Evolutionary conservation across 768 basidiomycete species (phyloP).

Genomic region (Rhodocollybia butyracea): DNA sequence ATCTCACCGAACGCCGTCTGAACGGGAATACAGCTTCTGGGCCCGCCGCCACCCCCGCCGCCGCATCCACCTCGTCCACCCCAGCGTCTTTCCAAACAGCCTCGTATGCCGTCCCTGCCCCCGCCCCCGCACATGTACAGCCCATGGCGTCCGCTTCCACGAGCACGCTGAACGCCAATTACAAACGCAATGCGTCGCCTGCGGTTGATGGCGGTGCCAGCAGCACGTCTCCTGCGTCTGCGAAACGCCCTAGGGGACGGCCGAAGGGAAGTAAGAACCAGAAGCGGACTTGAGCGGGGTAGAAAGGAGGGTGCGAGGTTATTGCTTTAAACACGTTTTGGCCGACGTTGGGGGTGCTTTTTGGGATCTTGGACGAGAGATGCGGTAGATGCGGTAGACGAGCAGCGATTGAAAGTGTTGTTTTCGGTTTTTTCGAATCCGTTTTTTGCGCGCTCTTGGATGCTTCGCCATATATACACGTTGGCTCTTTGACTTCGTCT

Average conservation of each 20-base stretch:
- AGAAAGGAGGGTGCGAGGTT: too few species aligned
- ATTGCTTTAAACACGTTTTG: too few species aligned
- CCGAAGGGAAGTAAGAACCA: constrained; percentile 54
- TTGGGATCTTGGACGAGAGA: too few species aligned
- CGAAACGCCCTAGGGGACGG: constrained; percentile 60
- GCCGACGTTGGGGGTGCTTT: too few species aligned
- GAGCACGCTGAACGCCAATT: constrained; percentile 23
- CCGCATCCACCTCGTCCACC: constrained; percentile 8
- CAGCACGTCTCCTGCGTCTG: constrained; percentile 23
- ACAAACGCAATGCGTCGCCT: constrained; percentile 21
- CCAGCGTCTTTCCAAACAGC: constrained; percentile 1
- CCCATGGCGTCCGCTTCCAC: constrained; percentile 6
- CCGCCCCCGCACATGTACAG: background rate
- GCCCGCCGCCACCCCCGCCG: background rate
- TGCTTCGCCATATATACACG: too few species aligned
- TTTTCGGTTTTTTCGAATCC: too few species aligned
- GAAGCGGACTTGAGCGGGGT: background rate
- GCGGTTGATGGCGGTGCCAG: constrained; percentile 18
- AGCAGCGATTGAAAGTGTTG: too few species aligned
- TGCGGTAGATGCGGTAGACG: too few species aligned
- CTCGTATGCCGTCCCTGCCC: background rate
- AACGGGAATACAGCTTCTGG: constrained; percentile 36
- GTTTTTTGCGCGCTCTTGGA: too few species aligned
- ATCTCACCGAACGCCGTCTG: constrained; percentile 59
- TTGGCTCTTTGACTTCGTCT: too few species aligned